Base-by-base conservation (phyloP, 805 yeast genomes). In the Kregervanrija fluxuum region DNA sequence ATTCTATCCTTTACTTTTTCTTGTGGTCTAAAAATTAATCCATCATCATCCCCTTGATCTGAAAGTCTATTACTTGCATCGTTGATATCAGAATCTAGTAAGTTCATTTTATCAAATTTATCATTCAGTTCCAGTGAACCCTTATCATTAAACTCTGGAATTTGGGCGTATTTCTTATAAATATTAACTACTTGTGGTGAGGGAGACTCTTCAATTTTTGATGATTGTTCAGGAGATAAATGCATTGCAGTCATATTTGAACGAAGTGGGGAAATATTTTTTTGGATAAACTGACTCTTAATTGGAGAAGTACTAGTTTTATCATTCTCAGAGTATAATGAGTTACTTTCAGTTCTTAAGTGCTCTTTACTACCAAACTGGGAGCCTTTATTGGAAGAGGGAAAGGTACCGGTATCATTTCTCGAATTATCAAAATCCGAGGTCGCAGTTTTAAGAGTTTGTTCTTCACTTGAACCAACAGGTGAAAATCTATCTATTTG, bases 91-190 rank as follows among this genome's bases (percentile, higher is more conserved):
- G 11, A 48, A 37, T 34, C 49, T 35, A 38, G 40, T 22, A 43
- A 42, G 41, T 12, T 35, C 33, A 1, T 40, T 43, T 17, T 42
- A 40, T 14, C 30, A 28, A 3, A 35, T 13, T 12, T 16, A 30
- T 53, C 50, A 3, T 43, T 42, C 33, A 55, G 28, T 15, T 37
- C 42, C 16, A 50, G 15, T 14, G 30, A 32, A 38, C 43, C 38
- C 41, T 42, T 43, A 41, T 37, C 42, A 15, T 51, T 11, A 15
- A 39, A 43, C 12, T 45, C 47, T 30, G 65, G 65, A 15, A 62
- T 43, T 48, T 62, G 62, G 8, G 67, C 59, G 45, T 64, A 64
- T 38, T 58, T 61, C 40, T 53, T 56, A 44, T 64, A 64, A 8
- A 64, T 62, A 34, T 58, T 64, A 12, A 52, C 55, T 36, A 64